Evolutionary conservation across 2,329 filamentous ascomycete genomes (phyloP), one percentile per base, ranked within the genome.

Genomic region (Zalaria obscura): DNA sequence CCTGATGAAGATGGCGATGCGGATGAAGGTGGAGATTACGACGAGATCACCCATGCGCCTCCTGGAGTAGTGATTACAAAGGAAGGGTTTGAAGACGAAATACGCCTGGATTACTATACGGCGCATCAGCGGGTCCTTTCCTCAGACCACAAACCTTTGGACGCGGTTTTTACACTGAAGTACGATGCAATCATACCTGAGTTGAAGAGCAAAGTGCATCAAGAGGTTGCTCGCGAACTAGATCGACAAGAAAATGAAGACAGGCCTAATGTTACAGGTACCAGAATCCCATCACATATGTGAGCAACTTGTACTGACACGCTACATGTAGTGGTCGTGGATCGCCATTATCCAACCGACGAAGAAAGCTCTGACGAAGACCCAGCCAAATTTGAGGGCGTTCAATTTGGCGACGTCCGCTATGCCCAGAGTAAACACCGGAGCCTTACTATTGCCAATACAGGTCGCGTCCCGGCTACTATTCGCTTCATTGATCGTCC

Each of bases 81-180:
- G 46, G 75, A 78, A 25, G 75, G 73, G 0, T 73, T 69, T 41
- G 61, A 70, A 27, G 72, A 76, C 43, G 63, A 67, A 36, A 66
- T 79, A 27, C 54, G 59, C 25, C 59, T 78, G n/a, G 67, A 76
- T 40, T 69, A 83, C 44, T 98, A 98, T 57, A 77, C 79, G 0
- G 89, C 88, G 0, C 85, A 96, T 54, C 91, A 96, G 59, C 74
- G 83, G 11, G 80, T 98, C 25, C 74, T 84, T 10, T 94, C 89
- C 1, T 96, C 89, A 0, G 91, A 98, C 52, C 91, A 98, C 62
- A 98, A 98, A 58, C 93, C 91, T 0, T 65, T 98, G 2, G 76
- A 80, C 44, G 85, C 87, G 1, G 67, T 88, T 1, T 96, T 96
- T 55, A 80, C 75, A 0, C 63, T 98, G 5, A 80, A 82, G 36